Conservation (phyloP, 2,329 filamentous ascomycete genomes). For the Botryosphaeria agaves region DNA sequence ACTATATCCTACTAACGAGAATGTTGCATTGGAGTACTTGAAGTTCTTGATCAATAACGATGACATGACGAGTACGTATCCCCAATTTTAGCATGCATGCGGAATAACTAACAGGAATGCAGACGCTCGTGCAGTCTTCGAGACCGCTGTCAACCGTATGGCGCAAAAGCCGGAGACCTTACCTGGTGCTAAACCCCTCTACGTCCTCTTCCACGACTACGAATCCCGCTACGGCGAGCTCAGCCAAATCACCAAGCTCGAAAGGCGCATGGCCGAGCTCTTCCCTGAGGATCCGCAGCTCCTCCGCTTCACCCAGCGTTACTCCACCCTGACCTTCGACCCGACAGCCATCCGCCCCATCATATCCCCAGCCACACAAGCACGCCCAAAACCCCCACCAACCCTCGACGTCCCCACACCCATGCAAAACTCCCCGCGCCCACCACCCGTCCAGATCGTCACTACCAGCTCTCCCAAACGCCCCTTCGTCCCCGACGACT, state of each 20-base stretch:
- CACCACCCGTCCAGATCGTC: slow-evolving; percentile 9
- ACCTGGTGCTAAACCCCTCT: slow-evolving; percentile 66
- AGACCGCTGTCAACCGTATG: slow-evolving; percentile 76
- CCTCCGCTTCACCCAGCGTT: slow-evolving; percentile 58
- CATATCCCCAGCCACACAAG: slow-evolving; percentile 64
- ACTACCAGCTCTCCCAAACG: slow-evolving; percentile 27
- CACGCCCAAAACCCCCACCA: slow-evolving; percentile 33
- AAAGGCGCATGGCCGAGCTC: slow-evolving; percentile 84
- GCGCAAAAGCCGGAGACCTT: slow-evolving; percentile 58
- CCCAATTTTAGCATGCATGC: slow-evolving; percentile 6
- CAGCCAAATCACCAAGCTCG: slow-evolving; percentile 75
- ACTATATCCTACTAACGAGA: slow-evolving; percentile 83
- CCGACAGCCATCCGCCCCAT: slow-evolving; percentile 68
- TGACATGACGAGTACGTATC: slow-evolving; percentile 70
- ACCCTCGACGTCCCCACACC: slow-evolving; percentile 2
- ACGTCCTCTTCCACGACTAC: slow-evolving; percentile 85
- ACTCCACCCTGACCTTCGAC: slow-evolving; percentile 57
- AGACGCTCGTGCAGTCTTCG: slow-evolving; percentile 93
- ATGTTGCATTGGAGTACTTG: slow-evolving; percentile 87
- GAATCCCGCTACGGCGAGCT: slow-evolving; percentile 91
- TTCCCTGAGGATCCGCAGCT: slow-evolving; percentile 76
- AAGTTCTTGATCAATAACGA: slow-evolving; percentile 87
- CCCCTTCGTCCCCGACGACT: slow-evolving; percentile 42
- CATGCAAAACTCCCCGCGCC: slow-evolving; percentile 11
- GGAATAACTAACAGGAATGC: slow-evolving; percentile 6